Evolutionary conservation across 177 flowering plant genomes (phyloP).

Genomic region (Telopea speciosissima): DNA sequence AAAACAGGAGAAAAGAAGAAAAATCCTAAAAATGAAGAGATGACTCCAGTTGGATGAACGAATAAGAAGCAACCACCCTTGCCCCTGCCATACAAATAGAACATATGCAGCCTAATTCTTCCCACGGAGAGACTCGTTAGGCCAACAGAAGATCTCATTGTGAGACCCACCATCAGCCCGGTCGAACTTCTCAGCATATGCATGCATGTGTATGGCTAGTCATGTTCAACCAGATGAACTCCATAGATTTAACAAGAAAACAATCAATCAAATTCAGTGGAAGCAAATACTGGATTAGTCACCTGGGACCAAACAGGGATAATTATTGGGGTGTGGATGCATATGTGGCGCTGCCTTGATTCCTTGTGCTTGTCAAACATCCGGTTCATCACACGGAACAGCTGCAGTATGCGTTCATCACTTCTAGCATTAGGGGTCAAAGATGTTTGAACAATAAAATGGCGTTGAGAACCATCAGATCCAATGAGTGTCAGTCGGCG

Average conservation of each 20-base stretch:
- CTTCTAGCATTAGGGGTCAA: constrained; percentile 97
- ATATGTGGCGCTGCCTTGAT: constrained; percentile 86
- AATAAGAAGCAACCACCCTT: not conserved
- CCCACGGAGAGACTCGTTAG: not conserved
- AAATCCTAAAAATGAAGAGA: not conserved
- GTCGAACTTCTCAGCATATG: not conserved
- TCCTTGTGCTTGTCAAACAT: constrained; percentile 99
- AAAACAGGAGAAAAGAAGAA: not conserved
- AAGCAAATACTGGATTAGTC: constrained; percentile 7
- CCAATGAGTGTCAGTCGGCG: constrained; percentile 92
- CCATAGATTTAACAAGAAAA: not conserved
- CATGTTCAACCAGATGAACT: not conserved
- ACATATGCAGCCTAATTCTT: not conserved
- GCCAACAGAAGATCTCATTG: not conserved
- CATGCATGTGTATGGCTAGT: not conserved
- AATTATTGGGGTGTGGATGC: constrained; percentile 90
- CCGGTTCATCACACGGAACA: constrained; percentile 92
- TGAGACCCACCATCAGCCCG: not conserved
- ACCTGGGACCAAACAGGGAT: constrained; percentile 99
- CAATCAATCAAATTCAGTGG: not conserved
- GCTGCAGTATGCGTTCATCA: constrained; percentile 94
- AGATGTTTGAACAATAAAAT: constrained; percentile 96
- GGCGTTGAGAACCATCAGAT: constrained; percentile 97
- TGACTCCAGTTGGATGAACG: not conserved
- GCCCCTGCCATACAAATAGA: not conserved